A percentile compares a stretch with the other conserved stretches of the same genome.
phyloP scores from a whole-genome alignment of 2,329 filamentous ascomycete species.

The Zelopaecilomyces penicillatus region DNA sequence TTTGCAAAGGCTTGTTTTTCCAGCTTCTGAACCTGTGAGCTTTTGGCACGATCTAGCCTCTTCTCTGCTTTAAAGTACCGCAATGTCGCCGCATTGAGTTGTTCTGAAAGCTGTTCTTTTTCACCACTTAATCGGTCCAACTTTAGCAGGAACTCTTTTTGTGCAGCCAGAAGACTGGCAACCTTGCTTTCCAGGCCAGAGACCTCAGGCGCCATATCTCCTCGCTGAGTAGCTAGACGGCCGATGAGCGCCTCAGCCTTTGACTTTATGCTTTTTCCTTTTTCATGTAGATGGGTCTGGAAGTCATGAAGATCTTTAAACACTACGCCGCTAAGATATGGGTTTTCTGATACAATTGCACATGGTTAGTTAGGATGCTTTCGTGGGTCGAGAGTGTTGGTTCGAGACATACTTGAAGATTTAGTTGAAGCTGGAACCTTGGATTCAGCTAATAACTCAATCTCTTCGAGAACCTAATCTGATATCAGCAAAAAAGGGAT shows the following conservation, averaged over 20 bases:
- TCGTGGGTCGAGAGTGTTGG: not conserved
- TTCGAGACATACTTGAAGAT: slow-evolving; percentile 17
- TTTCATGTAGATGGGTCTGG: slow-evolving; percentile 68
- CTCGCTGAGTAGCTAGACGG: slow-evolving; percentile 42
- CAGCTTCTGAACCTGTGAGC: slow-evolving; percentile 80
- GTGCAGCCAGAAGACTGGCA: slow-evolving; percentile 63
- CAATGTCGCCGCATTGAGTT: slow-evolving; percentile 79
- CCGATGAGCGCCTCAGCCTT: slow-evolving; percentile 63
- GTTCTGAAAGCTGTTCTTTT: slow-evolving; percentile 76
- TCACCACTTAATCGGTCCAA: slow-evolving; percentile 68
- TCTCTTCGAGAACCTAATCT: slow-evolving; percentile 52
- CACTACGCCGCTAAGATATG: slow-evolving; percentile 49
- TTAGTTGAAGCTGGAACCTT: slow-evolving; percentile 23
- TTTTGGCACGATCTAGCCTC: slow-evolving; percentile 83
- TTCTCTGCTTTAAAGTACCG: slow-evolving; percentile 94
- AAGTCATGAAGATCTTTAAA: slow-evolving; percentile 65
- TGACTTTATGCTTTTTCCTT: slow-evolving; percentile 66
- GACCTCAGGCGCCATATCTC: slow-evolving; percentile 57
- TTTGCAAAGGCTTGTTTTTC: slow-evolving; percentile 80
- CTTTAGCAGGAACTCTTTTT: slow-evolving; percentile 74
- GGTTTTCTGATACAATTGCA: slow-evolving; percentile 31
- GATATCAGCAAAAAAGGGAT: not conserved
- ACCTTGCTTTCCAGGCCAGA: slow-evolving; percentile 67
- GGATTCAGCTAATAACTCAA: slow-evolving; percentile 50
- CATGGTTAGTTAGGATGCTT: slow-evolving; percentile 14